phyloP scores from a whole-genome alignment of 495 filamentous ascomycete species.

The Coniosporium apollinis region DNA sequence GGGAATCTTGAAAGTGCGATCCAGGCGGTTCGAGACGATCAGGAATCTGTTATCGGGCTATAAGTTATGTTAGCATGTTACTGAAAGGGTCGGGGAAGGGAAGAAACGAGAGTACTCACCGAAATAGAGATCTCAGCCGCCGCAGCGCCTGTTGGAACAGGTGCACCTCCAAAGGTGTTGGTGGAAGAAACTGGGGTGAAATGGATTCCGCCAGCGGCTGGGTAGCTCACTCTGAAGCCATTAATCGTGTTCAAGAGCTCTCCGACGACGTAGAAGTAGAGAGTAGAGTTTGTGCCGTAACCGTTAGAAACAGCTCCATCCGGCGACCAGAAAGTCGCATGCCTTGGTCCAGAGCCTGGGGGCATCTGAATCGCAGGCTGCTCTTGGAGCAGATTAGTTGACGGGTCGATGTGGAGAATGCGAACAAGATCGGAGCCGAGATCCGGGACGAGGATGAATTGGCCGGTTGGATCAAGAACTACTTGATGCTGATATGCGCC shows the following conservation, averaged over 20 bases:
- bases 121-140: conserved; percentile 45
- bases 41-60: conserved; percentile 43
- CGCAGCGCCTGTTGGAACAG: conserved; percentile 20
- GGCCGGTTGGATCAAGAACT: conserved; percentile 23
- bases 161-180: conserved; percentile 11
- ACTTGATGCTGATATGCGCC: conserved; percentile 20
- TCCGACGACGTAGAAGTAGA: conserved; percentile 18
- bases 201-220: conserved; percentile 10
- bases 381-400: conserved; percentile 10
- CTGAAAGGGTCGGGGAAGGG: conserved; percentile 9
- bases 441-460: conserved; percentile 25
- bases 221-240: conserved; percentile 18
- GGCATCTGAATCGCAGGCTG: conserved; percentile 9
- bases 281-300: conserved; percentile 11
- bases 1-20: conserved; percentile 26
- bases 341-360: conserved; percentile 20
- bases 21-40: conserved; percentile 45
- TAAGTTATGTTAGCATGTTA: conserved; percentile 1
- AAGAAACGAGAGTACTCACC: conserved; percentile 23
- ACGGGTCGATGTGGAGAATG: conserved; percentile 15
- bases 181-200: conserved; percentile 15
- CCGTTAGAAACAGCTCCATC: neutral
- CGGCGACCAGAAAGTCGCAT: conserved; percentile 22
- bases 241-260: conserved; percentile 19
- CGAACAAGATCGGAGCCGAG: conserved; percentile 21